phyloP scores from a whole-genome alignment of 192 early-diverging fungal genomes.

The Mortierella claussenii region DNA sequence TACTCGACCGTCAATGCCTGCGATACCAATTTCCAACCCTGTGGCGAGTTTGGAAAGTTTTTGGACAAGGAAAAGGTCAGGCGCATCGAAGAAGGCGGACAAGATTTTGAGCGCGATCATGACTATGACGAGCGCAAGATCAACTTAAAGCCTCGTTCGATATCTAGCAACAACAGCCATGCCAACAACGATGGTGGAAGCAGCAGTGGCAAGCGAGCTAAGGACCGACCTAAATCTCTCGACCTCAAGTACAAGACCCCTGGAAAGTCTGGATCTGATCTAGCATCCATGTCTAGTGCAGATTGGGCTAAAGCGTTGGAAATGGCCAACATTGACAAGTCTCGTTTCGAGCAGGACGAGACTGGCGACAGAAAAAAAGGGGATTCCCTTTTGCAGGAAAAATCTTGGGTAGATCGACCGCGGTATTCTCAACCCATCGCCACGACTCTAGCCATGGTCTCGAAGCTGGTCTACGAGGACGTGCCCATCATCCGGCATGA shows the following conservation, averaged over 20 bases:
- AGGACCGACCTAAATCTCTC: conserved; percentile 31
- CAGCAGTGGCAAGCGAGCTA: neutral
- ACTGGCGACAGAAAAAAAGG: neutral
- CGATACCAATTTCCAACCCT: conserved; percentile 53
- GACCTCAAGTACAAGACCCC: conserved; percentile 34
- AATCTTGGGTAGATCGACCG: conserved; percentile 28
- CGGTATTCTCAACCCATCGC: conserved; percentile 60
- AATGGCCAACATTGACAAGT: conserved; percentile 46
- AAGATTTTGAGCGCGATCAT: conserved; percentile 42
- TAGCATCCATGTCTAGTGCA: conserved; percentile 27
- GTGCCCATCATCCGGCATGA: conserved; percentile 63
- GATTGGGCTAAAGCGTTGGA: conserved; percentile 44
- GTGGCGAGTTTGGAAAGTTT: conserved; percentile 49
- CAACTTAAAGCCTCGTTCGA: conserved; percentile 10
- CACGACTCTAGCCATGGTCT: conserved; percentile 60
- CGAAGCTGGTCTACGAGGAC: conserved; percentile 63
- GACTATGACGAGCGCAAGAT: conserved; percentile 42
- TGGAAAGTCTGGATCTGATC: conserved; percentile 37
- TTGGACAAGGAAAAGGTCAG: conserved; percentile 41
- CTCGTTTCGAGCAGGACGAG: conserved; percentile 12
- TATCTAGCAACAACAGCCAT: neutral
- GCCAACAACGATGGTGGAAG: neutral
- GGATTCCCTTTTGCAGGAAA: neutral
- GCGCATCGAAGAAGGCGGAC: conserved; percentile 45
- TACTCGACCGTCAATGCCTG: conserved; percentile 51